Conservation (phyloP, 495 filamentous ascomycete genomes). For the Annulohypoxylon maeteangense region DNA sequence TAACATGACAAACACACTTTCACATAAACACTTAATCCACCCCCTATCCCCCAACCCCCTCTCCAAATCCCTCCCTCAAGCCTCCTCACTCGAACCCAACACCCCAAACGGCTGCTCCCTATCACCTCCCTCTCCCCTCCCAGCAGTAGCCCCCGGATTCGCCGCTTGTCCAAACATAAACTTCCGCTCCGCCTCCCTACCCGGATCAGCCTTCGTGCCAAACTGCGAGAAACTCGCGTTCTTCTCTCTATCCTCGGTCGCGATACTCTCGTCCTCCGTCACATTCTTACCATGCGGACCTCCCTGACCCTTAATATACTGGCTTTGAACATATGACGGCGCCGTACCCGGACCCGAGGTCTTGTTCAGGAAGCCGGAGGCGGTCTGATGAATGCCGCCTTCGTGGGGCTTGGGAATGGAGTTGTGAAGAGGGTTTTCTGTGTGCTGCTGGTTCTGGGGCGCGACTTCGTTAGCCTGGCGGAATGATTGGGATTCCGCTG, state of each 20-base stretch:
- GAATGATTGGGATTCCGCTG: constrained; percentile 51
- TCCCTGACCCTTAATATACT: constrained; percentile 24
- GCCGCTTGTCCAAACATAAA: constrained; percentile 11
- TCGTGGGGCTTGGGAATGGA: constrained; percentile 16
- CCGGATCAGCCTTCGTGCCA: constrained; percentile 53
- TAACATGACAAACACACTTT: too few species aligned
- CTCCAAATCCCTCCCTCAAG: too few species aligned
- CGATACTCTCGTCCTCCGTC: constrained; percentile 51
- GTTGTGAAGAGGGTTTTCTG: constrained; percentile 3
- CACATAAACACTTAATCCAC: too few species aligned
- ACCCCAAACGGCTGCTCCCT: constrained; percentile 39
- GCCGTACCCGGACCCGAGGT: constrained; percentile 27
- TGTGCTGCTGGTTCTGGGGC: constrained; percentile 19
- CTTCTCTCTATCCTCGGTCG: constrained; percentile 39
- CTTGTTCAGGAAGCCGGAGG: too few species aligned
- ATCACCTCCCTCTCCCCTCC: constrained; percentile 29
- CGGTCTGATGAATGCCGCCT: constrained; percentile 16
- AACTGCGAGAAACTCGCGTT: constrained; percentile 51
- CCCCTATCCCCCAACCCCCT: too few species aligned
- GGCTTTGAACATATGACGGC: constrained; percentile 48
- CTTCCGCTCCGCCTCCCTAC: constrained; percentile 40
- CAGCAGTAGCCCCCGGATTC: constrained; percentile 16
- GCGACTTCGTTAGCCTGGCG: constrained; percentile 29
- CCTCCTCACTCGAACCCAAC: constrained; percentile 37
- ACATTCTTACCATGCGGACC: constrained; percentile 57